Evolutionary conservation across 208 protist species (phyloP), one percentile per base, ranked within the genome.

Genomic region (Sergeia podlipaevii): DNA sequence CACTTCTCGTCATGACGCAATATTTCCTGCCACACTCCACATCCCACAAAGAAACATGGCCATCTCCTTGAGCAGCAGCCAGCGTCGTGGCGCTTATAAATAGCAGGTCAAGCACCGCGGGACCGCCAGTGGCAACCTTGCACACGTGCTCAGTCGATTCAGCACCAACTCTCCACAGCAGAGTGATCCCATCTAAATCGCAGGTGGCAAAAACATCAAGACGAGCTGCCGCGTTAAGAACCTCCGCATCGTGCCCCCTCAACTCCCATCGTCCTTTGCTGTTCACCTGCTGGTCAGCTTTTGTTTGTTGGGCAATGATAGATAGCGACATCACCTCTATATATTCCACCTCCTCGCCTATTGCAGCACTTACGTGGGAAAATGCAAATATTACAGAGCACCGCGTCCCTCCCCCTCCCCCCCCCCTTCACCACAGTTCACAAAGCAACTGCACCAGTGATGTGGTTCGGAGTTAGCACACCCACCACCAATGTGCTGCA

Each of bases 1-100:
- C 45, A 2, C 42, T 27, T 13, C 83, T 73, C 18, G 61, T 77
- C 8, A 77, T 32, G 1, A 65, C 70, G 0, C 62, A 39, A 45
- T 60, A n/a, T 33, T 39, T 44, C 36, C 48, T 43, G 6, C 74
- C 80, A 6, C 52, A 68, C 55, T 85, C 76, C n/a, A 91, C 59
- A 50, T 94, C 60, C 77, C 79, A 91, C 18, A 94, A 38, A 1
- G 54, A 66, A 11, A 85, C 70, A 1, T 44, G 69, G 2, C 71
- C 74, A 55, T 94, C 78, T 2, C 83, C 87, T 38, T 91, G 83
- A 20, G 87, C 83, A 24, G 64, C 59, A 18, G 74, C 76, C 33
- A 94, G 65, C 32, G 47, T 48, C 4, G 43, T 55, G 17, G 52
- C 47, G 20, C 26, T 46, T n/a, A 73, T 51, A 65, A 89, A 90